Percentiles rank a stretch among this genome's conserved stretches.
Evolutionary conservation across 2,329 filamentous ascomycete genomes (phyloP).

Genomic region (Pyricularia sp.): DNA sequence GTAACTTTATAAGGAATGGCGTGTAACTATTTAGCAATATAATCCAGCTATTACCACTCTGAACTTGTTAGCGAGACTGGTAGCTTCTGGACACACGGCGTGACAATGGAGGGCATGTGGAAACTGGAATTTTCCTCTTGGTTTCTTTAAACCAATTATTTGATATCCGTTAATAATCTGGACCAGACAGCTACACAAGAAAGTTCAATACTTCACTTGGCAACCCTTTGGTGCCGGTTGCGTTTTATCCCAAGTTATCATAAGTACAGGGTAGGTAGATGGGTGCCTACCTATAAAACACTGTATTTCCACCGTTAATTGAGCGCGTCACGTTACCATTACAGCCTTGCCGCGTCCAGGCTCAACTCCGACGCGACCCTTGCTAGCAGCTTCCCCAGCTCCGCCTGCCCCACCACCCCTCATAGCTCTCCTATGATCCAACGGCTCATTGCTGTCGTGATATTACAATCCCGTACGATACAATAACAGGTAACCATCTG

Average conservation of each 20-base stretch:
- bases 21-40: background rate
- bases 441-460: background rate
- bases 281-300: background rate
- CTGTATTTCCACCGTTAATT: background rate
- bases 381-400: background rate
- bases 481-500: background rate
- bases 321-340: background rate
- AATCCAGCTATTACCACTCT: background rate
- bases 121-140: too few species aligned
- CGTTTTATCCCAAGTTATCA: background rate
- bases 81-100: background rate
- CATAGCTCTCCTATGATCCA: background rate
- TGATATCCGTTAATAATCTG: too few species aligned
- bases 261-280: background rate
- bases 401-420: background rate
- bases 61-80: background rate
- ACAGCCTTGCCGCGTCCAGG: background rate
- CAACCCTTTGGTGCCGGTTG: too few species aligned
- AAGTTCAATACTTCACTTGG: too few species aligned
- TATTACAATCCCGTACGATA: background rate
- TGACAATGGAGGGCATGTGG: background rate
- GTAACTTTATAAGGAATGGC: background rate
- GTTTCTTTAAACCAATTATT: too few species aligned
- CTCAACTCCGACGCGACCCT: background rate
- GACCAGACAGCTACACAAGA: too few species aligned